phyloP scores from a whole-genome alignment of 2,329 filamentous ascomycete species.

The Allantophomopsis lycopodina region DNA sequence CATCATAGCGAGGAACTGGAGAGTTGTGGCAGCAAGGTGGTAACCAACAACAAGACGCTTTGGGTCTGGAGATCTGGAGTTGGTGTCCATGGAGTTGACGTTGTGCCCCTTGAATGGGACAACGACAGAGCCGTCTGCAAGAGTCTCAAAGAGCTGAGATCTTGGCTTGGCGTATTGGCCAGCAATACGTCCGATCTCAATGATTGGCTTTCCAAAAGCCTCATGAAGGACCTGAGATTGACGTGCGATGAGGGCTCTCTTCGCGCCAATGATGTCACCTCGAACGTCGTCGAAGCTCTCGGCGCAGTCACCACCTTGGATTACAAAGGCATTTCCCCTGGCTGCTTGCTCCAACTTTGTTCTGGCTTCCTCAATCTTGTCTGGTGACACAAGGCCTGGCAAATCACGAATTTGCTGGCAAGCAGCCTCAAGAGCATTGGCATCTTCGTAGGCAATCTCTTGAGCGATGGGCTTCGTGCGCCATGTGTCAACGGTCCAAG shows the following conservation, averaged over 20 bases:
- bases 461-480: not conserved
- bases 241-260: slow-evolving; percentile 3
- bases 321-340: slow-evolving; percentile 5
- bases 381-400: not conserved
- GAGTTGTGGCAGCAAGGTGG: not conserved
- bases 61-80: not conserved
- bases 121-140: not conserved
- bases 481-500: no score
- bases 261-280: slow-evolving; percentile 3
- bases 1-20: not conserved
- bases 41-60: not conserved
- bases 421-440: not conserved
- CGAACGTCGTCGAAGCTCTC: slow-evolving; percentile 7
- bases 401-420: not conserved
- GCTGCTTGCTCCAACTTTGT: slow-evolving; percentile 2
- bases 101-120: not conserved
- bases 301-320: slow-evolving; percentile 9
- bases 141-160: slow-evolving; percentile 2
- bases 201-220: slow-evolving; percentile 2
- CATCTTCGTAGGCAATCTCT: not conserved
- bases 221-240: slow-evolving; percentile 1
- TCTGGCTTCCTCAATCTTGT: slow-evolving; percentile 5
- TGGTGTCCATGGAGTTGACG: not conserved
- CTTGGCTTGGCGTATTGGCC: slow-evolving; percentile 9
- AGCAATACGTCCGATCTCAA: slow-evolving; percentile 7